phyloP scores from a whole-genome alignment of 768 basidiomycete genomes.

The Artomyces pyxidatus region DNA sequence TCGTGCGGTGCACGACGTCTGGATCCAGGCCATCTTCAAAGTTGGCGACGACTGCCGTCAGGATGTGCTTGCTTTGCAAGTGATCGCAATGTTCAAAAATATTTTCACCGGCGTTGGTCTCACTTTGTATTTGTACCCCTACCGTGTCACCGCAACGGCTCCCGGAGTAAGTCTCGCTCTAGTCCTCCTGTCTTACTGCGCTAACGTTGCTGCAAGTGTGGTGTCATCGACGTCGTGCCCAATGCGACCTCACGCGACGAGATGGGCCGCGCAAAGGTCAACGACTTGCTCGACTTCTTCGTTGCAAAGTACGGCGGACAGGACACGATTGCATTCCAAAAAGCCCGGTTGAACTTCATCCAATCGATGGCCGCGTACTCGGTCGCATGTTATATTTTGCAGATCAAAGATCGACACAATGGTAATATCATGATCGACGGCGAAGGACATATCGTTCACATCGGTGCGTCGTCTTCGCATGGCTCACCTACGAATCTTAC shows the following conservation, averaged over 20 bases:
- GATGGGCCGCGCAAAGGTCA: constrained; percentile 98
- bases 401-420: constrained; percentile 98
- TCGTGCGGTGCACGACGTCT: constrained; percentile 52
- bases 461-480: constrained; percentile 37
- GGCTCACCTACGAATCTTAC: not conserved
- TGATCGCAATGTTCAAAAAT: constrained; percentile 99
- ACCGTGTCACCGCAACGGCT: constrained; percentile 93
- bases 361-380: constrained; percentile 99
- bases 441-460: constrained; percentile 93
- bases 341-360: constrained; percentile 90
- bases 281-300: constrained; percentile 93
- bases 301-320: constrained; percentile 86
- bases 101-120: constrained; percentile 86
- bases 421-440: constrained; percentile 99
- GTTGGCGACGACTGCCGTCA: constrained; percentile 99
- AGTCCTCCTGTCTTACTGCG: not conserved
- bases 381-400: constrained; percentile 93
- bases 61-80: constrained; percentile 92
- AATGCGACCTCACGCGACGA: constrained; percentile 97
- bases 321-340: constrained; percentile 85
- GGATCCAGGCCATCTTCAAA: constrained; percentile 99
- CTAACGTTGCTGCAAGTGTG: constrained; percentile 52
- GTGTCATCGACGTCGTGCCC: constrained; percentile 97
- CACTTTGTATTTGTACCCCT: constrained; percentile 88
- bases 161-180: constrained; percentile 65